phyloP scores from a whole-genome alignment of 805 yeast species.

The Candida gorgasii region DNA sequence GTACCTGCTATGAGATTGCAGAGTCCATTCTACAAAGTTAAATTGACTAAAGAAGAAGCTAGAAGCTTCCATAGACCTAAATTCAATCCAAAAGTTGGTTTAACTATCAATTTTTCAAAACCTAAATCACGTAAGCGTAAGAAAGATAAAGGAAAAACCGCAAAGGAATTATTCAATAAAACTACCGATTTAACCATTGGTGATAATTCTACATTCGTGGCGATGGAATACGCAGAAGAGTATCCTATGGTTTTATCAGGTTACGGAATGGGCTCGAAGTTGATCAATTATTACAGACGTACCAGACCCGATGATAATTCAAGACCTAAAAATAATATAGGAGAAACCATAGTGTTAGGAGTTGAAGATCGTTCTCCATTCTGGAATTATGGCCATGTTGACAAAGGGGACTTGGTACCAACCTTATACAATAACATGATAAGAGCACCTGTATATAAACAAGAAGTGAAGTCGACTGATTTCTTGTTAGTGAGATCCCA shows the following conservation, averaged over 20 bases:
- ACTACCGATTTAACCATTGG: conserved; percentile 80
- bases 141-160: conserved; percentile 82
- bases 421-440: conserved; percentile 88
- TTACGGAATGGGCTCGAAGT: conserved; percentile 94
- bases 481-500: conserved; percentile 78
- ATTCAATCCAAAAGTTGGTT: conserved; percentile 76
- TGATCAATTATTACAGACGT: conserved; percentile 91
- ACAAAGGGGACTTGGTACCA: conserved; percentile 90
- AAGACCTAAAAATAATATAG: conserved; percentile 84
- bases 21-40: conserved; percentile 87
- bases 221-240: conserved; percentile 91
- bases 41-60: conserved; percentile 61
- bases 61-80: conserved; percentile 80
- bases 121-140: conserved; percentile 79
- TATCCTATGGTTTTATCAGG: conserved; percentile 78
- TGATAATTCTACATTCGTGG: conserved; percentile 74
- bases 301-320: conserved; percentile 74
- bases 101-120: conserved; percentile 72
- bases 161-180: conserved; percentile 67
- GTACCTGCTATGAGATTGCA: conserved; percentile 85
- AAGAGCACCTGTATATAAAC: conserved; percentile 91
- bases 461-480: conserved; percentile 76
- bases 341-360: conserved; percentile 96
- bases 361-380: conserved; percentile 95
- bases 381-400: conserved; percentile 98